Conservation (phyloP, 2,329 filamentous ascomycete genomes). For the Fusarium clavum region DNA sequence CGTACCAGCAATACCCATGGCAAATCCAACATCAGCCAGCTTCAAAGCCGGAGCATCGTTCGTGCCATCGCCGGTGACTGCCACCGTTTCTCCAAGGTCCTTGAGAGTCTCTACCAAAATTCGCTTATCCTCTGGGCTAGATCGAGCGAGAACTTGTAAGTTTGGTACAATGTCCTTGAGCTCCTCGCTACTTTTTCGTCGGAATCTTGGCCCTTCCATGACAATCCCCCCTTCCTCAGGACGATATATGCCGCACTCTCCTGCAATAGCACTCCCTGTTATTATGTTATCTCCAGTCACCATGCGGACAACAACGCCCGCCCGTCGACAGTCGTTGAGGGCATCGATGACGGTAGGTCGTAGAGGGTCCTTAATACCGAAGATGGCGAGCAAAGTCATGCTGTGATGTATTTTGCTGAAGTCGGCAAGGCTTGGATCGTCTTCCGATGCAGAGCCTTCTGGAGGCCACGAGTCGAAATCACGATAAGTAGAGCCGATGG, state of each 20-base stretch:
- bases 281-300: constrained; percentile 64
- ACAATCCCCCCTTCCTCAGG: constrained; percentile 73
- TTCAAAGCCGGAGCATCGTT: constrained; percentile 71
- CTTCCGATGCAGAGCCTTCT: constrained; percentile 69
- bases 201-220: constrained; percentile 67
- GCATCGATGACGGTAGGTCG: constrained; percentile 71
- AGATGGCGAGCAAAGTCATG: constrained; percentile 58
- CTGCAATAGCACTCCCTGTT: constrained; percentile 58
- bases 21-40: constrained; percentile 71
- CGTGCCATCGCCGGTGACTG: constrained; percentile 71
- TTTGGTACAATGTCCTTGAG: constrained; percentile 67
- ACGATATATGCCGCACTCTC: constrained; percentile 56
- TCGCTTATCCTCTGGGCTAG: constrained; percentile 74
- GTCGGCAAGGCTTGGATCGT: constrained; percentile 62
- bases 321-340: constrained; percentile 71
- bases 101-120: constrained; percentile 72
- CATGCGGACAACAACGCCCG: constrained; percentile 76
- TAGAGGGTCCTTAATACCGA: constrained; percentile 76
- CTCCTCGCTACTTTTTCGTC: constrained; percentile 64
- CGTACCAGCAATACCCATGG: constrained; percentile 73
- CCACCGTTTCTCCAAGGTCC: constrained; percentile 69
- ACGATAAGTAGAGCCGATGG: constrained; percentile 77
- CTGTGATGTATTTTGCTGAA: constrained; percentile 63
- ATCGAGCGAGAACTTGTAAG: constrained; percentile 73
- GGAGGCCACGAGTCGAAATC: constrained; percentile 79